These are phyloP conservation scores for Penicillium janthinellum DNA, from an alignment of 2,329 filamentous ascomycete species.

Conservation along the genomic window DNA sequence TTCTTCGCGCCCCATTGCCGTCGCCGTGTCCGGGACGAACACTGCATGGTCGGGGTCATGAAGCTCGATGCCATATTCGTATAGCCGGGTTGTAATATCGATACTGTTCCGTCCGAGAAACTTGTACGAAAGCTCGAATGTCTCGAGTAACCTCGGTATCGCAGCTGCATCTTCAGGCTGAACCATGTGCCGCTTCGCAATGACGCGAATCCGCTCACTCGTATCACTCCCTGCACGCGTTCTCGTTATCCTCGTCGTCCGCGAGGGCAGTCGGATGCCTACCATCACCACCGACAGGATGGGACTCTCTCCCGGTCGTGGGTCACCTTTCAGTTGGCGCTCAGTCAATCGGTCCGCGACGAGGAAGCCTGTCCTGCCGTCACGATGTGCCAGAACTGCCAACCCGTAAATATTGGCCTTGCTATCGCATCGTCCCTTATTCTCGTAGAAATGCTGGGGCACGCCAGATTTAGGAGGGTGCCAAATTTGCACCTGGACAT, in stretches of 20 bases:
- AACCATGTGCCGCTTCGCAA: slow-evolving; percentile 9
- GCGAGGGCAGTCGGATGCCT: not conserved
- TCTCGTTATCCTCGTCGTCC: not conserved
- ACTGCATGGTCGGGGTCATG: slow-evolving; percentile 12
- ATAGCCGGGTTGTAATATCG: slow-evolving; percentile 2
- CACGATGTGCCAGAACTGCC: slow-evolving; percentile 9
- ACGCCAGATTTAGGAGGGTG: not conserved
- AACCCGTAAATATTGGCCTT: slow-evolving; percentile 11
- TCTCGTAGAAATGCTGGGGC: not conserved
- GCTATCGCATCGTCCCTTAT: slow-evolving; percentile 5
- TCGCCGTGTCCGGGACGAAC: not conserved
- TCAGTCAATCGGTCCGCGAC: slow-evolving; percentile 14
- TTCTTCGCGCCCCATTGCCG: slow-evolving; percentile 1
- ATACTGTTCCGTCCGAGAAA: not conserved
- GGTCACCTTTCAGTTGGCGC: slow-evolving; percentile 6
- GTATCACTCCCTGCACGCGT: not conserved
- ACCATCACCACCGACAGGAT: slow-evolving; percentile 11
- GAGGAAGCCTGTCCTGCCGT: slow-evolving; percentile 5
- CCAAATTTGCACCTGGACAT: not conserved
- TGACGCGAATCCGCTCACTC: slow-evolving; percentile 6
- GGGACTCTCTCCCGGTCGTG: slow-evolving; percentile 7
- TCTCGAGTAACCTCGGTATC: not conserved
- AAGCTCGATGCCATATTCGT: slow-evolving; percentile 6
- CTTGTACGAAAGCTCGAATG: slow-evolving; percentile 1
- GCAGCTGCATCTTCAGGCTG: not conserved